Conservation (phyloP, 345 rosid genomes). For the Turnera subulata region DNA sequence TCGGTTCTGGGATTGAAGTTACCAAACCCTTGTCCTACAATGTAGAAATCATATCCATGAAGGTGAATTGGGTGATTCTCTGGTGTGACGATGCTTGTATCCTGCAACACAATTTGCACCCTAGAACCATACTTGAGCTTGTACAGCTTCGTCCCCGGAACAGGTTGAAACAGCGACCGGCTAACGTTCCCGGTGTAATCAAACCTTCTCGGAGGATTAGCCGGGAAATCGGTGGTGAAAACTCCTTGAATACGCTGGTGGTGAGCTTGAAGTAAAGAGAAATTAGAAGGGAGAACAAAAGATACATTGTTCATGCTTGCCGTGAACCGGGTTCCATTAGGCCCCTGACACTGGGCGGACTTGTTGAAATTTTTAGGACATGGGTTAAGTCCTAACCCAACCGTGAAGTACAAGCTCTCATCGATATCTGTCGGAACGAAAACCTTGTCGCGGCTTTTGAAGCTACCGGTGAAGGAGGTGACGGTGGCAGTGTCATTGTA, state of each 20-base stretch:
- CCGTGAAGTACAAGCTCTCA: conserved; percentile 19
- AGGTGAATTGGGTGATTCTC: conserved; percentile 46
- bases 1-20: conserved; percentile 34
- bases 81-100: conserved; percentile 32
- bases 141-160: conserved; percentile 23
- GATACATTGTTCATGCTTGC: conserved; percentile 53
- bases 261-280: conserved; percentile 41
- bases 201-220: conserved; percentile 29
- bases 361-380: conserved; percentile 23
- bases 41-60: conserved; percentile 46
- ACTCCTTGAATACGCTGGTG: conserved; percentile 27
- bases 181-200: conserved; percentile 36
- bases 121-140: conserved; percentile 23
- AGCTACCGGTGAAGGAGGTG: conserved; percentile 20
- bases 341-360: conserved; percentile 24
- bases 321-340: conserved; percentile 30
- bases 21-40: conserved; percentile 41
- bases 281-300: conserved; percentile 24
- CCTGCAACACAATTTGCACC: conserved; percentile 39
- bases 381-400: conserved; percentile 23
- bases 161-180: conserved; percentile 13
- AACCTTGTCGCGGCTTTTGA: conserved; percentile 12
- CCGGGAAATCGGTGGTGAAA: conserved; percentile 35
- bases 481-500: conserved; percentile 26
- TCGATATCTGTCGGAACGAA: conserved; percentile 19